Evolutionary conservation across 305 asterid genomes (phyloP), one percentile per base, ranked within the genome.

Genomic region (Caryopteris hybrid): DNA sequence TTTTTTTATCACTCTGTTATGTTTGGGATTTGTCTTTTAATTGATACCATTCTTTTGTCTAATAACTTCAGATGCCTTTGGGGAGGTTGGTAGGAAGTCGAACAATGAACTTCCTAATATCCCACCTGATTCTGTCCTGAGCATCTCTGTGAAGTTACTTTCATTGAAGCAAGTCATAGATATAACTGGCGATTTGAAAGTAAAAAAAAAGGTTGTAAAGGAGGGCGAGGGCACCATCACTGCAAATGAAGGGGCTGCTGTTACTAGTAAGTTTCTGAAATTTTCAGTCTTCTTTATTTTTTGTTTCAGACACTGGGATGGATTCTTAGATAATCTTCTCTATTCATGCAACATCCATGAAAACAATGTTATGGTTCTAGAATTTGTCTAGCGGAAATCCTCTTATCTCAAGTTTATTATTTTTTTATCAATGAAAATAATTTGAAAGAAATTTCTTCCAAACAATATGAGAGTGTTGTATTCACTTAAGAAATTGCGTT

Each of bases 231-330:
- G 87, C 61, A 38, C 72, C 29, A 54, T 80, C 51, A 81, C 87
- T 46, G 91, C 94, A 59, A 76, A 85, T 68, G 91, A 86, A 53
- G 89, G 94, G 62, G 86, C 96, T 78, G 43, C 81, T 64, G 96
- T 89, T 34, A 77, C 80, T 18, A 76, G 96, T 89, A 86, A 76
- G 89, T 78, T 56, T 71, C 63, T 64, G n/a, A 34, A 61, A 45
- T 36, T 43, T 66, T 18, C 39, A 1, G 20, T 22, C 36, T 14
- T 56, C 29, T 2, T 9, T 0, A 9, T 17, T 52, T 13, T 25
- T 7, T 34, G 5, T n/a, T 16, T 25, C 27, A 66, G 51, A 4
- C n/a, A 65, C 42, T 47, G 51, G 9, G 4, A 51, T 27, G 64
- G 14, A 51, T 47, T 10, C 38, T 34, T 20, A 31, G 23, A 7